phyloP scores from a whole-genome alignment of 257 asterid species.

The Osmanthus fragrans region DNA sequence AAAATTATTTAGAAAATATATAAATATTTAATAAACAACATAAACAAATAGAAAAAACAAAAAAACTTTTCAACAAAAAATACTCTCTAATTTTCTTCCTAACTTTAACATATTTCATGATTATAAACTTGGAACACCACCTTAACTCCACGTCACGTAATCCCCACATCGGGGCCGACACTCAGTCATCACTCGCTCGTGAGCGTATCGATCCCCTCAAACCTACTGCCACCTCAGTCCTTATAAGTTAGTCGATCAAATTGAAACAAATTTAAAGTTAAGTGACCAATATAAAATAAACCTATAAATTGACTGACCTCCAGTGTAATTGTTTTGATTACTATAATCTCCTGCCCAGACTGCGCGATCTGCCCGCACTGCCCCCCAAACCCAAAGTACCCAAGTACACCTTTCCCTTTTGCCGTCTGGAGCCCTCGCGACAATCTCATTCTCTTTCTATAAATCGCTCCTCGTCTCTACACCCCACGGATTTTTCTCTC shows the following conservation, averaged over 20 bases:
- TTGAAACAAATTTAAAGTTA: background rate
- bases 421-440: constrained; percentile 29
- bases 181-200: background rate
- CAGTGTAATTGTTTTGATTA: constrained; percentile 13
- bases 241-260: background rate
- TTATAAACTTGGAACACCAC: background rate
- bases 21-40: too few relatives aligned
- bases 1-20: too few relatives aligned
- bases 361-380: constrained; percentile 21
- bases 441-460: constrained; percentile 23
- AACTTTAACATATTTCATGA: too few relatives aligned
- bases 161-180: background rate
- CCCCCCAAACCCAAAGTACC: constrained; percentile 2
- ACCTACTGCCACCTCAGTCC: background rate
- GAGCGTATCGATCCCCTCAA: background rate
- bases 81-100: too few relatives aligned
- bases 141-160: background rate
- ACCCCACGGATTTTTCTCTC: constrained; percentile 30
- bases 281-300: background rate
- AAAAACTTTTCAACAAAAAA: too few relatives aligned
- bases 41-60: too few relatives aligned
- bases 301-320: background rate
- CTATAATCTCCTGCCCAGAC: constrained; percentile 11
- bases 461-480: constrained; percentile 17
- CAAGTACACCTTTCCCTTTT: constrained; percentile 22